Evolutionary conservation across 2,329 filamentous ascomycete genomes (phyloP).

Genomic region (Pseudogymnoascus sp.): DNA sequence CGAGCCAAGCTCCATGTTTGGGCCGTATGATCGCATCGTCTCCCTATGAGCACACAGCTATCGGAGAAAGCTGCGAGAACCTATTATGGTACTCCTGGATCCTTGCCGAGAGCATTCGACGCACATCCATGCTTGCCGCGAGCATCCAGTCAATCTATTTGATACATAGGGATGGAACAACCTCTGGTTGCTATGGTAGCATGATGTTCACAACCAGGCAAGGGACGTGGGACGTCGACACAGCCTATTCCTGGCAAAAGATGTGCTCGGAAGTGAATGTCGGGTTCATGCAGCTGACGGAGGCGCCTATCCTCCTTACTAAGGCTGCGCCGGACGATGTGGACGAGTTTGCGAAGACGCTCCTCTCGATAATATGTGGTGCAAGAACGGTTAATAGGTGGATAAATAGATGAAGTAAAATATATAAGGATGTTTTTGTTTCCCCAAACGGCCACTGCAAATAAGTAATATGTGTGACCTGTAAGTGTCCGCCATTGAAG

Average conservation of each 20-base stretch:
- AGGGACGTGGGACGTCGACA: slow-evolving; percentile 25
- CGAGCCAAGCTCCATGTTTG: slow-evolving; percentile 1
- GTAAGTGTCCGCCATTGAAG: background rate
- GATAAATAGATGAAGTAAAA: background rate
- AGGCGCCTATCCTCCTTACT: slow-evolving; percentile 5
- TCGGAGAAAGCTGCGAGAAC: slow-evolving; percentile 15
- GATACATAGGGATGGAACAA: slow-evolving; percentile 15
- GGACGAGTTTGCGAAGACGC: slow-evolving; percentile 12
- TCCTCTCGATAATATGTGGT: background rate
- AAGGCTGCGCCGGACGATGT: slow-evolving; percentile 6
- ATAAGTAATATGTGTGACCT: background rate
- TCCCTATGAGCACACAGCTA: slow-evolving; percentile 9
- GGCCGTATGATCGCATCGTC: slow-evolving; percentile 7
- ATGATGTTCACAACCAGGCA: slow-evolving; percentile 21
- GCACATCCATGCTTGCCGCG: slow-evolving; percentile 23
- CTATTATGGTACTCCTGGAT: slow-evolving; percentile 27
- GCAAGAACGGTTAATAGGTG: background rate
- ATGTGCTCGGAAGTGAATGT: slow-evolving; percentile 13
- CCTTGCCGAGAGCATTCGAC: slow-evolving; percentile 25
- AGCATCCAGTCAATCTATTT: slow-evolving; percentile 18
- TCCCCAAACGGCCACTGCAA: too few species aligned
- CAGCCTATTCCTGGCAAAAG: slow-evolving; percentile 21
- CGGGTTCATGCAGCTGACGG: slow-evolving; percentile 11
- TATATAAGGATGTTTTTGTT: background rate
- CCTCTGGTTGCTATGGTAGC: slow-evolving; percentile 20